These are phyloP conservation scores for Lachancea quebecensis DNA, from an alignment of 805 yeast genomes.

Conservation along the genomic window DNA sequence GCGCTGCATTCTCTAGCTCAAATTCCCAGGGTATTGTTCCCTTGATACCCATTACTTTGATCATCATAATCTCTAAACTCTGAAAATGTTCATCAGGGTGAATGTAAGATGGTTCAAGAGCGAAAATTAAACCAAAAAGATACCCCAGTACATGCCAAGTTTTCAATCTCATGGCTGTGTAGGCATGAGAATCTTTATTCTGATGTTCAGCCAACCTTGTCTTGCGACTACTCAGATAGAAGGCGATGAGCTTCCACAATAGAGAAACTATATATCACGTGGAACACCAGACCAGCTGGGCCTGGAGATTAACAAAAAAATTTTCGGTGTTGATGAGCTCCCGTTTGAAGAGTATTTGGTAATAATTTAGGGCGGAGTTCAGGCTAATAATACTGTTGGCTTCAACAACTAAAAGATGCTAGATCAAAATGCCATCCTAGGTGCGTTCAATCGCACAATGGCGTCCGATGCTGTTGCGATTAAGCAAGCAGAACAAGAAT, in stretches of 20 bases:
- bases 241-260: too few relatives aligned
- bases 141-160: slow-evolving; percentile 14
- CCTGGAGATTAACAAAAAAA: neutral
- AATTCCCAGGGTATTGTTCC: slow-evolving; percentile 80
- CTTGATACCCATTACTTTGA: slow-evolving; percentile 6
- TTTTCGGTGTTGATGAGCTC: slow-evolving; percentile 4
- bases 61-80: slow-evolving; percentile 60
- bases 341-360: too few relatives aligned
- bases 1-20: slow-evolving; percentile 36
- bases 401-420: slow-evolving; percentile 16
- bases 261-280: too few relatives aligned
- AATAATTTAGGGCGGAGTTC: too few relatives aligned
- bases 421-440: slow-evolving; percentile 44
- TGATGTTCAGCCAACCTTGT: too few relatives aligned
- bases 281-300: too few relatives aligned
- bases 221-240: too few relatives aligned
- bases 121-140: slow-evolving; percentile 40
- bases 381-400: too few relatives aligned
- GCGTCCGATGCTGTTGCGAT: slow-evolving; percentile 44
- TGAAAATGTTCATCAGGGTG: slow-evolving; percentile 99
- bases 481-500: slow-evolving; percentile 47
- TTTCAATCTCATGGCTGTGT: slow-evolving; percentile 4
- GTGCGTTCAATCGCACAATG: slow-evolving; percentile 47
- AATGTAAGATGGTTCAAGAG: slow-evolving; percentile 71
- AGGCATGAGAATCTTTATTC: too few relatives aligned